Conservation (phyloP, 2,329 filamentous ascomycete species). For the Colletotrichum tabaci region DNA sequence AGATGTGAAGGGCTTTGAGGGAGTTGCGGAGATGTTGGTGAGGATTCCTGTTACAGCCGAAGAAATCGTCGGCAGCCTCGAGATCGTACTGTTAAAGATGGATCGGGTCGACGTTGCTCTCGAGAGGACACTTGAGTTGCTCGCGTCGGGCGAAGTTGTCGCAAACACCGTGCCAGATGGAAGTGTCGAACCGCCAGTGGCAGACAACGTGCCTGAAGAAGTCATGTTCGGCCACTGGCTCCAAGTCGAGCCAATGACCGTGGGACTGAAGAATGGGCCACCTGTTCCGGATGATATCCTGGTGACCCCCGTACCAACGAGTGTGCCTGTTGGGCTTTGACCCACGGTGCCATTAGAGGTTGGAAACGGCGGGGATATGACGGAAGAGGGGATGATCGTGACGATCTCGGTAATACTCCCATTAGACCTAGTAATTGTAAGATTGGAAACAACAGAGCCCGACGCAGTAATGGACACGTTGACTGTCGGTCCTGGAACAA, state of each 20-base stretch:
- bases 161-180: background rate
- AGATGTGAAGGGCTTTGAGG: background rate
- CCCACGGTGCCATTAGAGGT: background rate
- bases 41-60: background rate
- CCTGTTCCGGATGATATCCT: background rate
- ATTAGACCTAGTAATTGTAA: slow-evolving; percentile 12
- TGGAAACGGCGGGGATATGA: background rate
- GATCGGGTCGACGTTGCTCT: background rate
- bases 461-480: slow-evolving; percentile 3
- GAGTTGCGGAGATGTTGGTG: background rate
- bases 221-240: slow-evolving; percentile 15
- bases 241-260: slow-evolving; percentile 3
- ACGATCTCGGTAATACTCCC: background rate
- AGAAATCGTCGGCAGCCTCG: background rate
- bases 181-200: background rate
- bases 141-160: background rate
- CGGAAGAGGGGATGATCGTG: background rate
- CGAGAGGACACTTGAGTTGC: background rate
- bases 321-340: background rate
- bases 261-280: background rate
- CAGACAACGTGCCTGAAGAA: background rate
- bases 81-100: background rate
- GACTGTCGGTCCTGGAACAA: slow-evolving; percentile 14
- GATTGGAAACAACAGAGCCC: background rate
- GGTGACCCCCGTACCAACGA: background rate